Base-by-base conservation (phyloP, 257 asterid genomes). In the Datura wrightii region DNA sequence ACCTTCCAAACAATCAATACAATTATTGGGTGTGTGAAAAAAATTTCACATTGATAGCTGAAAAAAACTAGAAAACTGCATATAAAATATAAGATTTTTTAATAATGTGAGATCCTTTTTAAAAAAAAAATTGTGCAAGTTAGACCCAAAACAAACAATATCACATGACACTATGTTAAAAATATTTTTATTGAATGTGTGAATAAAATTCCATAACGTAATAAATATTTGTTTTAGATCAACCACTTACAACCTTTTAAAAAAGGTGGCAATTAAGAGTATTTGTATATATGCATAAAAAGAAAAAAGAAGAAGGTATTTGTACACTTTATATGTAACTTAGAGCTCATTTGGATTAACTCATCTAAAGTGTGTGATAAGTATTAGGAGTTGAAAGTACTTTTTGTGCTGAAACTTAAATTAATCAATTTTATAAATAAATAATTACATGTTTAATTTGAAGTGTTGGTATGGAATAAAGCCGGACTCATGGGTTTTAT, bases 1-100 rank as follows among this genome's bases (percentile, higher is more conserved):
- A 44, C 3, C 79, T 71, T 8, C 53, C 56, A 71, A 71, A 66
- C 48, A 65, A 65, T 19, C 46, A 65, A 65, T 46, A 65, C 74
- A 6, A 36, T 65, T 65, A 36, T 65, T 36, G 72, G 46, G 31
- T 24, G 31, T 24, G 31, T 1, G 31, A 24, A 24, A 24, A 24
- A 24, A 24, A 24, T 24, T 24, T 24, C 31, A 24, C 31, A 24
- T 24, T 24, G 31, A 24, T 24, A 24, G 31, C 31, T 24, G 31
- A 24, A 24, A 24, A 24, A 24, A 24, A 24, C 31, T 24, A 24
- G 31, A 24, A 24, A 24, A 24, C 31, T 24, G 0, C 31, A 24
- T 24, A 24, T 24, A 24, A 24, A 24, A 24, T 24, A 24, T 24
- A 24, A 24, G 31, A 24, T 24, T 24, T 24, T 24, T 24, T 24